phyloP scores from a whole-genome alignment of 1,284 basidiomycete species.

The Sanghuangporus weigelae region DNA sequence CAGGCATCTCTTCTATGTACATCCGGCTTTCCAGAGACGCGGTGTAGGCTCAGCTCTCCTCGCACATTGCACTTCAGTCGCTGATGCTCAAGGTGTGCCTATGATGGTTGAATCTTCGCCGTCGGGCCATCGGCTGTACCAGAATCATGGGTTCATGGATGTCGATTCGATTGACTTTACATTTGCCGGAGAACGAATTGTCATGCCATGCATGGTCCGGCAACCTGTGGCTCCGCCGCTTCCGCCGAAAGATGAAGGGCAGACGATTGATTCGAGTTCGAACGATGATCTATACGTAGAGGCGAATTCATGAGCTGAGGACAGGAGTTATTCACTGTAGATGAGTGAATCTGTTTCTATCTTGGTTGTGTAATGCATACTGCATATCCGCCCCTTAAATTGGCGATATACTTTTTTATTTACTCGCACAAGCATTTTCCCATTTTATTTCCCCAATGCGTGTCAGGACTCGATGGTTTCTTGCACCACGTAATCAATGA shows the following conservation, averaged over 20 bases:
- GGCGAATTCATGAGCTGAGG: neutral
- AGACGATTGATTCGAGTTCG: neutral
- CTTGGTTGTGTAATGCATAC: neutral
- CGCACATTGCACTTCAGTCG: neutral
- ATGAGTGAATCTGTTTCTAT: neutral
- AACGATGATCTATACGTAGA: neutral
- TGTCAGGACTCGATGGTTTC: too few species aligned
- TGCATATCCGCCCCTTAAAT: too few species aligned
- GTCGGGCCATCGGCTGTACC: neutral
- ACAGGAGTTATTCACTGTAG: neutral
- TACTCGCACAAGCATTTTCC: too few species aligned
- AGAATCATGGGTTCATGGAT: neutral
- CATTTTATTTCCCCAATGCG: too few species aligned
- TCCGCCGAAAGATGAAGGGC: neutral
- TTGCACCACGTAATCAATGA: too few species aligned
- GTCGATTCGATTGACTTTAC: neutral
- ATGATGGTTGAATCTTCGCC: slow-evolving; percentile 3
- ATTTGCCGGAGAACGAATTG: neutral
- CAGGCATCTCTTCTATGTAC: neutral
- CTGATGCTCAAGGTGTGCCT: neutral
- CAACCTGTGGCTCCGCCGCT: neutral
- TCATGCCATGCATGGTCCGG: neutral
- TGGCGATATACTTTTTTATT: too few species aligned
- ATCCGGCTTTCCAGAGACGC: slow-evolving; percentile 6
- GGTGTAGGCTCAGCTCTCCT: slow-evolving; percentile 11